Base-by-base conservation (phyloP, 768 basidiomycete genomes). In the Pleurotus giganteus region DNA sequence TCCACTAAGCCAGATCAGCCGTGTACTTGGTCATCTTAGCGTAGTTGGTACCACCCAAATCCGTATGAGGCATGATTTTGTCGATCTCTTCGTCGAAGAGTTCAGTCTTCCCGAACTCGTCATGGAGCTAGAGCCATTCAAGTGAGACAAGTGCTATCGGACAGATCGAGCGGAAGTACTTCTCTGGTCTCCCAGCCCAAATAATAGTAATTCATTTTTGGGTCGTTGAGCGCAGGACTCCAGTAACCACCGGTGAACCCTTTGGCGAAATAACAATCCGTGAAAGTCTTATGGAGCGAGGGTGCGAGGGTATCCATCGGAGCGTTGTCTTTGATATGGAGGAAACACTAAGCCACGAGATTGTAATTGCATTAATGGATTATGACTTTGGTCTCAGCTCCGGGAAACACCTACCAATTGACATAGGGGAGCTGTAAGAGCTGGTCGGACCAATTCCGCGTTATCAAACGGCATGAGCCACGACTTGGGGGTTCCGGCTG, bases 251-350 rank as follows among this genome's bases (percentile, higher is more conserved):
- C 64, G 2, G 31, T 53, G 43, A 63, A 65, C 15, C 64, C 64
- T 15, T 50, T 45, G 5, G 62, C 62, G 23, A 44, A 42, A 46
- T 65, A 63, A 28, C 64, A 63, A 49, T 65, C 64, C 2, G 60
- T 60, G 54, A 63, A 65, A 11, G 64, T 63, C 32, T 63, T 61
- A 47, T 63, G 50, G 44, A 65, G 36, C 4, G 64, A 61, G 6
- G 52, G n/a, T 15, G 53, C 57, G 4, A 61, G 42, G 12, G 37
- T 47, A 2, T 32, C 42, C 17, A 45, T 56, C 12, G 39, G 45
- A 3, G 55, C 41, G n/a, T 43, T 60, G 42, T 42, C 53, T 12
- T 58, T 57, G 9, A 63, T 26, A 27, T 57, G 56, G 19, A 65
- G 45, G 55, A 52, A 57, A 21, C 29, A 56, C 37, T 53, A 34